Evolutionary conservation across 371 early-diverging fungal genomes (phyloP).

Genomic region (Rhizopus stolonifer): DNA sequence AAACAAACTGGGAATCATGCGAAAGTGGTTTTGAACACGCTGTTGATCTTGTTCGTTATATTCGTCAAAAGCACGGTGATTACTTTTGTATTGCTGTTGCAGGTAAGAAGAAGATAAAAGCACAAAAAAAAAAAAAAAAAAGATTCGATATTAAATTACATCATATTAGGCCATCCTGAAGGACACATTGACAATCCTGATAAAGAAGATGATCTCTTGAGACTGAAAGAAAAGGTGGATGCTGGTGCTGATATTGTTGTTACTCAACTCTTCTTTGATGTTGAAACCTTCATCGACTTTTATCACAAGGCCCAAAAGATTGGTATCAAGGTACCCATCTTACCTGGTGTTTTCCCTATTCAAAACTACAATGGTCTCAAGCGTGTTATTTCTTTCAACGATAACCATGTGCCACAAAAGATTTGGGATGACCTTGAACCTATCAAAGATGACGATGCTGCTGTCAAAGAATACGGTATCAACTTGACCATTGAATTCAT

Average conservation of each 20-base stretch:
- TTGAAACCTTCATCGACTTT: constrained; percentile 79
- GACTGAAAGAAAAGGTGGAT: constrained; percentile 86
- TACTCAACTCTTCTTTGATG: constrained; percentile 94
- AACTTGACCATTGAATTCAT: constrained; percentile 83
- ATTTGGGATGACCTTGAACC: constrained; percentile 84
- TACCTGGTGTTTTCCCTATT: constrained; percentile 96
- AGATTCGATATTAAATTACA: too few species aligned
- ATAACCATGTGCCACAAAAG: constrained; percentile 82
- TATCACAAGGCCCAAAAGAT: constrained; percentile 70
- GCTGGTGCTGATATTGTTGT: constrained; percentile 92
- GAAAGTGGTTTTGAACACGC: constrained; percentile 87
- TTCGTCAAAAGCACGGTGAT: constrained; percentile 86
- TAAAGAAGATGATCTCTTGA: constrained; percentile 73
- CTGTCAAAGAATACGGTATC: constrained; percentile 92
- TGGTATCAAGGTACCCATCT: constrained; percentile 87
- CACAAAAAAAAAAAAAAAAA: too few species aligned
- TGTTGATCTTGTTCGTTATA: constrained; percentile 85
- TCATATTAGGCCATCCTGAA: constrained; percentile 79
- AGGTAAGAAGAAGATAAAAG: constrained; percentile 54
- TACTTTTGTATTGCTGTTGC: constrained; percentile 96
- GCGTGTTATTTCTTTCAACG: constrained; percentile 83
- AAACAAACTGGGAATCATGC: constrained; percentile 73
- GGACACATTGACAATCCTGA: constrained; percentile 79
- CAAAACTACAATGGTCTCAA: constrained; percentile 87
- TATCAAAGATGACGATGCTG: constrained; percentile 95